Evolutionary conservation across 441 rosid species (phyloP).

Genomic region (Aquilaria agallochum): DNA sequence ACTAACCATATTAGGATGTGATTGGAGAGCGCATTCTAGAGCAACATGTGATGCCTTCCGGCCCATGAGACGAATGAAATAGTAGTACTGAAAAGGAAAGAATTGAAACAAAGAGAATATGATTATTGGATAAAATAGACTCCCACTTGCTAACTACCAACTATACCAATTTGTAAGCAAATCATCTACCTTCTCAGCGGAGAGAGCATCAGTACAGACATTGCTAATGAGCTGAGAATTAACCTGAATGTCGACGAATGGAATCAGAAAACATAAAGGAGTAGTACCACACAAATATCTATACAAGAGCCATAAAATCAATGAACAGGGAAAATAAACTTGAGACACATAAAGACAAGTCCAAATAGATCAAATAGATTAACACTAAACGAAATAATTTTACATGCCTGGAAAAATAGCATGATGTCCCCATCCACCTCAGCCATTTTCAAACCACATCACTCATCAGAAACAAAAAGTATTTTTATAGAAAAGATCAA

Average conservation of each 20-base stretch:
- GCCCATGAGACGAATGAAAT: constrained; percentile 97
- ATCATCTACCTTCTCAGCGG: constrained; percentile 90
- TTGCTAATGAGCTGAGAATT: constrained; percentile 99
- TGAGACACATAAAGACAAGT: background rate
- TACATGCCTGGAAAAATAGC: background rate
- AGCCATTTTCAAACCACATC: background rate
- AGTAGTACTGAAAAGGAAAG: constrained; percentile 67
- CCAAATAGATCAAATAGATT: background rate
- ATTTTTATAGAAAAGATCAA: no score
- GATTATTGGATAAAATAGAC: constrained; percentile 6
- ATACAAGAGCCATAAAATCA: background rate
- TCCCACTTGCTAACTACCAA: background rate
- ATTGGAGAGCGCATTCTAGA: constrained; percentile 95
- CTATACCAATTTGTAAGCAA: background rate
- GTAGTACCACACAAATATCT: background rate
- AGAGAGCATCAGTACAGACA: constrained; percentile 96
- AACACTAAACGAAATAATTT: background rate
- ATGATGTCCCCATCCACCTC: background rate
- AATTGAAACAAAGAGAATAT: constrained; percentile 3
- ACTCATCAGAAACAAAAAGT: background rate
- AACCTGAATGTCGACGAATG: constrained; percentile 38
- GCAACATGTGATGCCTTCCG: constrained; percentile 98
- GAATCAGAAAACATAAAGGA: constrained; percentile 3
- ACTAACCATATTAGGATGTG: constrained; percentile 97
- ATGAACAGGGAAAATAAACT: background rate